These are phyloP conservation scores for Phlebiopsis gigantea DNA, from an alignment of 768 basidiomycete genomes.

Conservation along the genomic window DNA sequence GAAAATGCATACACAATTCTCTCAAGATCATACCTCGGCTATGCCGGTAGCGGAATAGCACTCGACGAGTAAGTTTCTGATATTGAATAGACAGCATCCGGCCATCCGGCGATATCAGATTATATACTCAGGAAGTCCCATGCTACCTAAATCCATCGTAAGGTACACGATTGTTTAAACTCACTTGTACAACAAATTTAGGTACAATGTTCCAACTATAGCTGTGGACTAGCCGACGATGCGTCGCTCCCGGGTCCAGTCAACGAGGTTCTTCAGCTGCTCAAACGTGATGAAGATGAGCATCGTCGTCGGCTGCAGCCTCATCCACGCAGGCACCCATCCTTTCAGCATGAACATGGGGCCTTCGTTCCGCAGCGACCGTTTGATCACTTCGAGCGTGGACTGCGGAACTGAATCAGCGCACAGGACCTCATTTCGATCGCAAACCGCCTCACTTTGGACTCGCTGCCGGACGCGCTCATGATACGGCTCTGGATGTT, in stretches of 20 bases:
- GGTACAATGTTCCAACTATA: no score
- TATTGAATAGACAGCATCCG: no score
- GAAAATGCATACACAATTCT: no score
- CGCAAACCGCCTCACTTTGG: conserved; percentile 31
- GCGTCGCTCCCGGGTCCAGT: conserved; percentile 36
- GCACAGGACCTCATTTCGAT: conserved; percentile 25
- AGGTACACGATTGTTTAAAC: no score
- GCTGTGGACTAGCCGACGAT: background rate
- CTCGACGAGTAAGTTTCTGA: no score
- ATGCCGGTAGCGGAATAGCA: no score
- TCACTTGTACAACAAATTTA: no score
- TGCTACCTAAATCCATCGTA: no score
- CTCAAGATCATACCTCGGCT: no score
- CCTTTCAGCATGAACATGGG: conserved; percentile 92
- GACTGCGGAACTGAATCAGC: conserved; percentile 37
- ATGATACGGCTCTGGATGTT: conserved; percentile 67
- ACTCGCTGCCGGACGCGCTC: conserved; percentile 83
- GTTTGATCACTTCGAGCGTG: conserved; percentile 62
- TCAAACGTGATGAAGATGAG: conserved; percentile 84
- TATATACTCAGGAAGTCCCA: no score
- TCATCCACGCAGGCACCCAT: conserved; percentile 83
- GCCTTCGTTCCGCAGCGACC: conserved; percentile 69
- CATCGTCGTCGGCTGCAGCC: conserved; percentile 84
- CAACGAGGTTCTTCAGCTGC: conserved; percentile 70
- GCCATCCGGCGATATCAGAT: no score